phyloP scores from a whole-genome alignment of 208 protist species.

The Angomonas desouzai region DNA sequence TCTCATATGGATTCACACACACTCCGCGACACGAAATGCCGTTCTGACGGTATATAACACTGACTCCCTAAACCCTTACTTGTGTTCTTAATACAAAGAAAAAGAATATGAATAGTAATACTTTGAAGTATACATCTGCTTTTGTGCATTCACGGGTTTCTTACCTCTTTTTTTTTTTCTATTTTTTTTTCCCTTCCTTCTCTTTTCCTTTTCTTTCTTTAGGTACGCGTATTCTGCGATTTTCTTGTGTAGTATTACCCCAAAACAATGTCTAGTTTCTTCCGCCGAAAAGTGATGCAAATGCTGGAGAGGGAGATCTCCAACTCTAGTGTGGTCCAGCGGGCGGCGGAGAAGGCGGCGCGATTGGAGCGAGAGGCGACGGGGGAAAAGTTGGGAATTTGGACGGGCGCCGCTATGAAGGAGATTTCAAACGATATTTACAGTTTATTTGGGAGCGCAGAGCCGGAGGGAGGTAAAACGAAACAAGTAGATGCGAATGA shows the following conservation, averaged over 20 bases:
- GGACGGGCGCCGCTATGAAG: slow-evolving; percentile 38
- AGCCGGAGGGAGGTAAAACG: neutral
- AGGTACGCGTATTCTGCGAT: no score
- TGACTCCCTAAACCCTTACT: no score
- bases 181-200: neutral
- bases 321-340: slow-evolving; percentile 32
- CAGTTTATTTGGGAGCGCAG: slow-evolving; percentile 2
- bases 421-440: slow-evolving; percentile 51
- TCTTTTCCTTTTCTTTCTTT: neutral
- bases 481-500: neutral
- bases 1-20: no score
- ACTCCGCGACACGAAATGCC: no score
- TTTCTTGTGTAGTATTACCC: no score
- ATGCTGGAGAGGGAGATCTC: slow-evolving; percentile 29
- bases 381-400: slow-evolving; percentile 44
- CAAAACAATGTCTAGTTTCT: slow-evolving; percentile 12
- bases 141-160: neutral
- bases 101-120: no score
- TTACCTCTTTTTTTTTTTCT: neutral
- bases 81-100: no score
- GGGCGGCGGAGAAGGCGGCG: slow-evolving; percentile 42
- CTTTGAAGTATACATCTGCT: no score
- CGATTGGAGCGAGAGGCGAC: slow-evolving; percentile 29
- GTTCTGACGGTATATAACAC: no score
- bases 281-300: neutral